Evolutionary conservation across 257 asterid species (phyloP), one percentile per base, ranked within the genome.

Genomic region (Voacanga thouarsii): DNA sequence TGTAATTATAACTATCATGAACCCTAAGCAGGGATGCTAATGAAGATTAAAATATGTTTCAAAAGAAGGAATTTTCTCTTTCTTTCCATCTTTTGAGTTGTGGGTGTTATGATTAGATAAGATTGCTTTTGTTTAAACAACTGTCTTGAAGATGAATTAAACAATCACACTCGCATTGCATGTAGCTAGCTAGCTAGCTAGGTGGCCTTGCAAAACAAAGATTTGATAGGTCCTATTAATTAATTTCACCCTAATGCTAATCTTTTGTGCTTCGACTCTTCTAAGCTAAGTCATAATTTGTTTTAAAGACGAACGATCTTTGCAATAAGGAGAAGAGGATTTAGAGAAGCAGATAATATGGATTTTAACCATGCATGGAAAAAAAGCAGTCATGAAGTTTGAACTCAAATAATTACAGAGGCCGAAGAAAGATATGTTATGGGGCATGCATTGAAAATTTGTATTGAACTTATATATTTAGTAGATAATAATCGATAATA

Each of bases 21-120:
- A 75, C 80, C 78, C 83, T 70, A 74, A 74, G 75, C 70, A 60
- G 65, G 71, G 77, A 73, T 77, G 89, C 51, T 80, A 47, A 65
- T 61, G 80, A 41, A 66, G 59, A 84, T 80, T 87, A 82, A 68
- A 81, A 76, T 79, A 79, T 59, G 76, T 82, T 77, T 75, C 60
- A 39, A 65, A 77, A 74, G 80, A 63, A 44, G 76, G 77, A 59
- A 72, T 72, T 82, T 53, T 68, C 39, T 28, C 63, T 60, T 64
- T 79, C 79, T 79, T 63, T 28, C 57, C 78, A 43, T 75, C 84
- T 83, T 82, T 86, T 80, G 89, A 78, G 85, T 81, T 85, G 88
- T 83, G 85, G 76, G 87, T 76, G 87, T 66, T 82, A 91, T 91
- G 79, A 91, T 89, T 88, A 74, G 81, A 49, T 68, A 64, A 66